Evolutionary conservation across 148 eudicot species (phyloP).

Genomic region (Dysphania ambrosioides): DNA sequence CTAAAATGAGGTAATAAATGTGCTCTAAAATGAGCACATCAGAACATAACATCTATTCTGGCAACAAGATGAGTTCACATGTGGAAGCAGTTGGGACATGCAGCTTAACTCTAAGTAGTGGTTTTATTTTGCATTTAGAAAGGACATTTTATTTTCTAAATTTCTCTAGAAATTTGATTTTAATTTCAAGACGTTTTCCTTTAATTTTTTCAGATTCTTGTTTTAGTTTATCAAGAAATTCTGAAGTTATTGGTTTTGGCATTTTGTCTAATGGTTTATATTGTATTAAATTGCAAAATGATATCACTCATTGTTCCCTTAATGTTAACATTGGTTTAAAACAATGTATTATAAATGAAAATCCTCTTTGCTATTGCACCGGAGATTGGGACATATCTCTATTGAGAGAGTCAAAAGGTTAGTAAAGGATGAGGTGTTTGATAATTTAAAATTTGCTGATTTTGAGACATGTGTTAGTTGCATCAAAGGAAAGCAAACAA

Average conservation of each 20-base stretch:
- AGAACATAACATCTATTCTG: no score
- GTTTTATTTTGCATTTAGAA: no score
- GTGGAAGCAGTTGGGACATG: no score
- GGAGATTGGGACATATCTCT: no score
- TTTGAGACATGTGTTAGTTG: slow-evolving; percentile 16
- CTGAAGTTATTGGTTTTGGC: slow-evolving; percentile 19
- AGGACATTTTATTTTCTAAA: no score
- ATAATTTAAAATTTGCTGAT: slow-evolving; percentile 14
- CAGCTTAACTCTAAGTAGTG: no score
- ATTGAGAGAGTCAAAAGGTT: no score
- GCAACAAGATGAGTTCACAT: no score
- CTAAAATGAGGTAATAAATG: no score
- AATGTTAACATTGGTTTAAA: slow-evolving; percentile 9
- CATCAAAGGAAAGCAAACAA: slow-evolving; percentile 18
- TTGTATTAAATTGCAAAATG: slow-evolving; percentile 12
- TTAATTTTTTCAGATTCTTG: slow-evolving; percentile 3
- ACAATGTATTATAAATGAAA: slow-evolving; percentile 16
- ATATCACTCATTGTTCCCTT: background rate
- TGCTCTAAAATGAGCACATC: no score
- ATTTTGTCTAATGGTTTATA: slow-evolving; percentile 6
- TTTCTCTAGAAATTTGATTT: slow-evolving; percentile 30
- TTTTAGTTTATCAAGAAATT: slow-evolving; percentile 2
- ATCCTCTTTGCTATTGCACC: slow-evolving; percentile 21
- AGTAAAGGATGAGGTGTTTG: no score
- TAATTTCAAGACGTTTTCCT: slow-evolving; percentile 19